Evolutionary conservation across 2,329 filamentous ascomycete species (phyloP).

Genomic region (Talaromyces sp.): DNA sequence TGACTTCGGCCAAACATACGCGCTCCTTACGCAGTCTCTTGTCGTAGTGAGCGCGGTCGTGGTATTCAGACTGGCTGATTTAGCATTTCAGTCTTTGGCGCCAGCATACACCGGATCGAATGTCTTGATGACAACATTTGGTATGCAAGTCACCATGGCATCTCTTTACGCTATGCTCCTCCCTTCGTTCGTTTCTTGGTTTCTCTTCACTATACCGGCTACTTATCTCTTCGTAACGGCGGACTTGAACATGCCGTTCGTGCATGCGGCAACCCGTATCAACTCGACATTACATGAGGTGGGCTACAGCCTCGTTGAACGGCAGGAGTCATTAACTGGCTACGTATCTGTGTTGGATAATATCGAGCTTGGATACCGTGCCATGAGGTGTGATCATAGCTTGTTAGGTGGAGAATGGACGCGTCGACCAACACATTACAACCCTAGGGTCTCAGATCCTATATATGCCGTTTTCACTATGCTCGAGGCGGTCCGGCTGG

Average conservation of each 20-base stretch:
- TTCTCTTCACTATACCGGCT: conserved; percentile 67
- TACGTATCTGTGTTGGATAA: conserved; percentile 90
- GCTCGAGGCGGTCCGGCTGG: conserved; percentile 82
- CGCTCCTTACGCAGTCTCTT: conserved; percentile 48
- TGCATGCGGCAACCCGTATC: conserved; percentile 56
- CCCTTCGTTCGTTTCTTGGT: conserved; percentile 58
- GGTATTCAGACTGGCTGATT: conserved; percentile 54
- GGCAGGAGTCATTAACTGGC: conserved; percentile 81
- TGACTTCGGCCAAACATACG: conserved; percentile 61
- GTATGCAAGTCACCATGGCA: conserved; percentile 66
- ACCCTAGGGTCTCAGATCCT: conserved; percentile 66
- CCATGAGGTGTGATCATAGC: conserved; percentile 91
- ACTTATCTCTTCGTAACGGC: conserved; percentile 59
- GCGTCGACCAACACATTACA: conserved; percentile 46
- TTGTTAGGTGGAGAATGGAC: conserved; percentile 91
- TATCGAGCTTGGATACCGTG: conserved; percentile 64
- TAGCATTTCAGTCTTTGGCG: conserved; percentile 40
- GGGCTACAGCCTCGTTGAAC: conserved; percentile 72
- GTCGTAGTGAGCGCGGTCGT: conserved; percentile 53
- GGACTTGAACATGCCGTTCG: conserved; percentile 69
- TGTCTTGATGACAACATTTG: conserved; percentile 65
- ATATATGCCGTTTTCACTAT: conserved; percentile 96
- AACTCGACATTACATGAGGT: conserved; percentile 63
- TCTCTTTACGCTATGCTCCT: conserved; percentile 62
- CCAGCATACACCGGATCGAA: conserved; percentile 57